Conservation (phyloP, 2,329 filamentous ascomycete species). For the Hypoxylon sp. region DNA sequence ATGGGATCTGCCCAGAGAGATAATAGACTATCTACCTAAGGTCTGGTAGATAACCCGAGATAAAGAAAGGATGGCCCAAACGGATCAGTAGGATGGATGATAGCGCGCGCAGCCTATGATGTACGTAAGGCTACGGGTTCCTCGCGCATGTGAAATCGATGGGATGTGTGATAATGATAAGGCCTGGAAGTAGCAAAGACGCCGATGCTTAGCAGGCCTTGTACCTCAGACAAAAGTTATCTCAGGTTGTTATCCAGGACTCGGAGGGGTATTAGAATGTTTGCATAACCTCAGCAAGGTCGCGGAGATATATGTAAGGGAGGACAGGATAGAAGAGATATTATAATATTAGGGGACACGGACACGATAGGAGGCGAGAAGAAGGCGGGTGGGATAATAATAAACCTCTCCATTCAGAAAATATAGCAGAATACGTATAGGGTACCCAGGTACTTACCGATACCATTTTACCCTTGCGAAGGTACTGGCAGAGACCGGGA, state of each 20-base stretch:
- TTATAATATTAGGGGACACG: slow-evolving; percentile 17
- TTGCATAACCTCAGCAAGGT: slow-evolving; percentile 13
- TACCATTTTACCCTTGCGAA: no score
- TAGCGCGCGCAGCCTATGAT: slow-evolving; percentile 14
- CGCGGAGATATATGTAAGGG: neutral
- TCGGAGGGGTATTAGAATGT: slow-evolving; percentile 1
- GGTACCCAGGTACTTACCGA: no score
- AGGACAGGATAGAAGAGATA: slow-evolving; percentile 9
- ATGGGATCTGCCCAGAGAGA: neutral
- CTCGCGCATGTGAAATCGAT: neutral
- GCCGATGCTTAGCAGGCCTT: neutral
- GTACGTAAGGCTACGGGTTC: neutral
- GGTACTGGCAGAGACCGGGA: no score
- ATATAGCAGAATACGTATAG: slow-evolving; percentile 12
- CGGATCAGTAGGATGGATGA: neutral
- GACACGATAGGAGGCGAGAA: slow-evolving; percentile 17
- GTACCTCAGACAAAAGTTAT: no score
- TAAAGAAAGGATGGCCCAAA: neutral
- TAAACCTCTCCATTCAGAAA: slow-evolving; percentile 17
- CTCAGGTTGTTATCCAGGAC: slow-evolving; percentile 6
- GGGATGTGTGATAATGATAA: slow-evolving; percentile 21
- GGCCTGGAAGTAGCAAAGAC: neutral
- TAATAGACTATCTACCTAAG: neutral
- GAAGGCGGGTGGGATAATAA: slow-evolving; percentile 21
- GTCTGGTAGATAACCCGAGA: no score